These are phyloP conservation scores for Lentinula edodes DNA, from an alignment of 768 basidiomycete genomes.

Conservation along the genomic window DNA sequence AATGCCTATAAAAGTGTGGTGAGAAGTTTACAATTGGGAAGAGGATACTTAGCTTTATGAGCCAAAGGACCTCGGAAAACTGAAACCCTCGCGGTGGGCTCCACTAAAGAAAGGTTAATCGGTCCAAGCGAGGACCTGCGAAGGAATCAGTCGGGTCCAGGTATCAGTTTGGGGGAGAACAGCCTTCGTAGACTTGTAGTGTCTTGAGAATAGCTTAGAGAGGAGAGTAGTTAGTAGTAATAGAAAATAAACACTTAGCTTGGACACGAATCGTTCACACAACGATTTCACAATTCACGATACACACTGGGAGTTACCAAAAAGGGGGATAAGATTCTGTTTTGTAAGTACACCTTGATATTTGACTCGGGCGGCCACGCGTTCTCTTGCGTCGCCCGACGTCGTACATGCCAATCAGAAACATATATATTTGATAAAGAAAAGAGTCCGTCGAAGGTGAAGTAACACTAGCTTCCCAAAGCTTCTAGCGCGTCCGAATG, in stretches of 20 bases:
- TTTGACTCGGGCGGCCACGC: background rate
- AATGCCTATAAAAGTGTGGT: no score
- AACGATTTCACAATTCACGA: background rate
- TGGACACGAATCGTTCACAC: background rate
- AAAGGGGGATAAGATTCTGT: background rate
- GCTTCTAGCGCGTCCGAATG: no score
- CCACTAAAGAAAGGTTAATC: background rate
- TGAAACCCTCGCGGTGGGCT: slow-evolving; percentile 4
- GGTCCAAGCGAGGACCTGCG: background rate
- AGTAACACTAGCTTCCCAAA: no score
- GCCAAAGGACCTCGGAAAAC: background rate
- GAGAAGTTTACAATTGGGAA: no score
- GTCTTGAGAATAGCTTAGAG: no score
- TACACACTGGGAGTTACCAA: background rate
- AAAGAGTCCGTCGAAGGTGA: no score
- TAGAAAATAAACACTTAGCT: no score
- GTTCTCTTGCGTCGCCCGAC: background rate
- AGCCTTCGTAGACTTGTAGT: background rate
- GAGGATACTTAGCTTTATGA: background rate
- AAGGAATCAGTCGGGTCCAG: background rate
- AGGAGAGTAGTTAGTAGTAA: no score
- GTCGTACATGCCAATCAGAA: background rate
- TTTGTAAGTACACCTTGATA: background rate
- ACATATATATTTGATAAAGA: background rate
- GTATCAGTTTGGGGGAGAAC: no score